Conservation (phyloP, 2,329 filamentous ascomycete genomes). For the Colletotrichum scovillei region DNA sequence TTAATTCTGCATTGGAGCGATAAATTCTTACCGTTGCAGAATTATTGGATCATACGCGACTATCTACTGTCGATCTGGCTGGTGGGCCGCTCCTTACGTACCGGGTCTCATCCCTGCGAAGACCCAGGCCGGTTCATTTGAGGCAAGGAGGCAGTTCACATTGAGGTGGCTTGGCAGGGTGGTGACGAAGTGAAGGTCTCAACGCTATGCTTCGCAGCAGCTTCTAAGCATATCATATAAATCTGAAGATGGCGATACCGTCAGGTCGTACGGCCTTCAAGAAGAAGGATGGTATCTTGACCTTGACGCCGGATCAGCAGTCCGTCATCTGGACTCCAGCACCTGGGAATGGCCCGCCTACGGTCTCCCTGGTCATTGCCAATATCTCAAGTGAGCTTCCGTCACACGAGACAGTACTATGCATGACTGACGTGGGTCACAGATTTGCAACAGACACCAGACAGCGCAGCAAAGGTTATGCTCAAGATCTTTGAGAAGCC, state of each 20-base stretch:
- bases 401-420: not conserved
- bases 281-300: conserved; percentile 92
- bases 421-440: conserved; percentile 35
- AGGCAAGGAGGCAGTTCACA: not conserved
- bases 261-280: conserved; percentile 84
- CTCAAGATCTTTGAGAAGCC: conserved; percentile 88
- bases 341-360: conserved; percentile 69
- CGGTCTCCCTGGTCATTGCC: conserved; percentile 76
- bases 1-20: not conserved
- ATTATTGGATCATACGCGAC: not conserved
- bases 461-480: conserved; percentile 89
- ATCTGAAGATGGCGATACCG: conserved; percentile 63
- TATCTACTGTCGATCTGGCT: conserved; percentile 9
- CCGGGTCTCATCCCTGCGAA: conserved; percentile 14
- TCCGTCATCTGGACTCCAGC: conserved; percentile 85
- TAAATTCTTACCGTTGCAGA: not conserved
- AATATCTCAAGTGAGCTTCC: conserved; percentile 81
- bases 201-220: not conserved
- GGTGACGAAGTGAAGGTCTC: conserved; percentile 5
- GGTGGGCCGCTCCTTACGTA: conserved; percentile 24
- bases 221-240: conserved; percentile 1
- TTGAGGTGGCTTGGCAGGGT: conserved; percentile 4
- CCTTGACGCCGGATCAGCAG: conserved; percentile 77
- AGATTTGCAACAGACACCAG: conserved; percentile 97
- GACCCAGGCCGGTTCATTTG: conserved; percentile 1